Conservation (phyloP, 73 alveolate species). For the Paramecium primaurelia region DNA sequence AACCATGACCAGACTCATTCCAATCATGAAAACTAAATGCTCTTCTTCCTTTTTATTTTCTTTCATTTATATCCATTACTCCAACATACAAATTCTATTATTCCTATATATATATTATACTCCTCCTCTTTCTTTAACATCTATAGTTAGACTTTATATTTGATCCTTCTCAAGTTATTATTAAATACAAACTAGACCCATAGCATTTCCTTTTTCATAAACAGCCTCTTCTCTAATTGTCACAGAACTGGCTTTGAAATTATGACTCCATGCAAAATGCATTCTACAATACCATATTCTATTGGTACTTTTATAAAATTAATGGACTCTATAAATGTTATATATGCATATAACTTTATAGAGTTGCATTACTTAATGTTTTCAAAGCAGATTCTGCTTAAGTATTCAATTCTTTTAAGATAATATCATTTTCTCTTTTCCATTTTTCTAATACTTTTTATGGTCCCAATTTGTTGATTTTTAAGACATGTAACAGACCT, state of each 20-base stretch:
- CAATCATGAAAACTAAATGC: conserved; percentile 37
- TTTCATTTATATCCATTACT: conserved; percentile 3
- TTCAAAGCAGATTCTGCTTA: conserved; percentile 21
- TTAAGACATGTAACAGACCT: background rate
- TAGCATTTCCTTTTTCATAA: conserved; percentile 31
- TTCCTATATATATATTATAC: background rate
- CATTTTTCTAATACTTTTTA: background rate
- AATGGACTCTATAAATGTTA: conserved; percentile 19
- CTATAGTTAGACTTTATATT: conserved; percentile 8
- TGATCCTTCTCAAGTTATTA: conserved; percentile 9
- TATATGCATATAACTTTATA: background rate
- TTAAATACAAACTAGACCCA: background rate
- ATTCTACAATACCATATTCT: background rate
- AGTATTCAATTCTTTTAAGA: background rate
- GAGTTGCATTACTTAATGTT: background rate
- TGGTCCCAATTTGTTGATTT: conserved; percentile 9
- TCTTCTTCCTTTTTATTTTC: conserved; percentile 31
- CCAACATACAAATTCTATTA: conserved; percentile 18
- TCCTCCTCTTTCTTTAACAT: conserved; percentile 22
- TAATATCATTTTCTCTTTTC: conserved; percentile 24
- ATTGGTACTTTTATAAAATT: background rate
- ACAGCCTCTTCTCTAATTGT: conserved; percentile 19
- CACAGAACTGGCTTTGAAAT: background rate
- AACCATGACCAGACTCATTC: conserved; percentile 35
- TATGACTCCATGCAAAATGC: conserved; percentile 20